A percentile compares a stretch with the other conserved stretches of the same genome.
Evolutionary conservation across 2,329 filamentous ascomycete species (phyloP).

Genomic region (Penicillium expansum): DNA sequence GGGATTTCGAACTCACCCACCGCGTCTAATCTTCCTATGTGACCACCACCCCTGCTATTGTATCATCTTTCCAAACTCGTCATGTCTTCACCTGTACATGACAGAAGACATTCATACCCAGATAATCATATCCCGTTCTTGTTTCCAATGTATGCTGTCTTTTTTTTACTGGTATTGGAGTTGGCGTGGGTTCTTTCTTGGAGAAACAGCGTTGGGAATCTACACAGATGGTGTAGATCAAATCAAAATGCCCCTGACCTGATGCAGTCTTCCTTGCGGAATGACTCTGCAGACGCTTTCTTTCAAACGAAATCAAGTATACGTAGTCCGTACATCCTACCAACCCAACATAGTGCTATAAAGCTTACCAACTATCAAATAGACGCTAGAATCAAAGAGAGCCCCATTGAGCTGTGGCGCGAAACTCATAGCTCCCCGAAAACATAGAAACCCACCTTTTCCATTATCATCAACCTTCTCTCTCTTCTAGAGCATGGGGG

Average conservation of each 20-base stretch:
- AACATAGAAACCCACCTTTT: neutral
- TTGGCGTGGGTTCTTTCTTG: conserved; percentile 4
- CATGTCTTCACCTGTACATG: conserved; percentile 12
- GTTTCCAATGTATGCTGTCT: conserved; percentile 8
- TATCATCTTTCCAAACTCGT: neutral
- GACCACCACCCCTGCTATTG: neutral
- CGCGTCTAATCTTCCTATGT: neutral
- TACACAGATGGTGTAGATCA: conserved; percentile 4
- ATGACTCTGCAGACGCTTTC: neutral
- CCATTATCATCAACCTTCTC: neutral
- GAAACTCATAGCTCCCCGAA: neutral
- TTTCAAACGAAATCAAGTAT: neutral
- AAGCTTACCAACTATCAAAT: neutral
- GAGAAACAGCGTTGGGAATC: neutral
- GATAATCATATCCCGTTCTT: conserved; percentile 5
- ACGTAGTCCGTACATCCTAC: neutral
- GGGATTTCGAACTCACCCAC: neutral
- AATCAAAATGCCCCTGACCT: neutral
- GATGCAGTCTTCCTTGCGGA: neutral
- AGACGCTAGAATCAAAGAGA: neutral
- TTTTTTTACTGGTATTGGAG: conserved; percentile 14
- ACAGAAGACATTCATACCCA: conserved; percentile 7
- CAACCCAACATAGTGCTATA: too few relatives aligned
- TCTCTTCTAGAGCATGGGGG: neutral
- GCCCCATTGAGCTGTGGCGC: neutral